A percentile compares a stretch with the other conserved stretches of the same genome.
Conservation (phyloP, 139 green algal genomes). For the Tetradesmus obliquus region DNA sequence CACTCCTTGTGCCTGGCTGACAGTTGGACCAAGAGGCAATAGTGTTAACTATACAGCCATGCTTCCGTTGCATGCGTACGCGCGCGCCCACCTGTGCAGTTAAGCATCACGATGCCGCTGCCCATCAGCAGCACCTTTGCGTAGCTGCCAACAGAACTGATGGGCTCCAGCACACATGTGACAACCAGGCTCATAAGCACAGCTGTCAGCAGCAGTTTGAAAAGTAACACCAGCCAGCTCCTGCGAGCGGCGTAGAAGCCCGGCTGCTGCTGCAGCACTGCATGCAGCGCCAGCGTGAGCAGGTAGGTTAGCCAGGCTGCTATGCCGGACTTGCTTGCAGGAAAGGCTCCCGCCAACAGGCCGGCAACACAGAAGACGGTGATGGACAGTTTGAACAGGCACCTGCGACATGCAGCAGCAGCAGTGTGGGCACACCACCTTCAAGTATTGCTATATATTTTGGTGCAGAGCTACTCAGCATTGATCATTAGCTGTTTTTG, state of each 20-base stretch:
- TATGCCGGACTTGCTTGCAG: not conserved
- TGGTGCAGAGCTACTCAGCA: too few relatives aligned
- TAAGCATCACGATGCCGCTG: not conserved
- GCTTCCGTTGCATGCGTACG: too few relatives aligned
- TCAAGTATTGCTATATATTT: not conserved
- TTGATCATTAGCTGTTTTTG: too few relatives aligned
- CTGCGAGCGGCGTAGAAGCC: not conserved
- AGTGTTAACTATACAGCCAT: too few relatives aligned
- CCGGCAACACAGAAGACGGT: not conserved
- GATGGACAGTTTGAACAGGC: constrained; percentile 8
- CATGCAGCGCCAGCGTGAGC: not conserved
- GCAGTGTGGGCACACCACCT: not conserved
- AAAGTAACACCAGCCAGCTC: not conserved
- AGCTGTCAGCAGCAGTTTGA: constrained; percentile 4
- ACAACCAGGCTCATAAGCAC: not conserved
- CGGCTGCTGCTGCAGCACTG: not conserved
- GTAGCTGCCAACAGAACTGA: not conserved
- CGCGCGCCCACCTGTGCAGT: constrained; percentile 27
- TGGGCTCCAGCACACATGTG: not conserved
- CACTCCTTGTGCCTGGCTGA: too few relatives aligned
- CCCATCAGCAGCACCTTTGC: constrained; percentile 25
- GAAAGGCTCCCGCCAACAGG: not conserved
- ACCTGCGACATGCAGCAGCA: not conserved
- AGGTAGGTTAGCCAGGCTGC: not conserved
- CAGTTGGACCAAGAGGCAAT: too few relatives aligned